Percentiles rank a stretch among this genome's conserved stretches.
phyloP scores from a whole-genome alignment of 805 yeast genomes.

The Torulaspora delbrueckii region DNA sequence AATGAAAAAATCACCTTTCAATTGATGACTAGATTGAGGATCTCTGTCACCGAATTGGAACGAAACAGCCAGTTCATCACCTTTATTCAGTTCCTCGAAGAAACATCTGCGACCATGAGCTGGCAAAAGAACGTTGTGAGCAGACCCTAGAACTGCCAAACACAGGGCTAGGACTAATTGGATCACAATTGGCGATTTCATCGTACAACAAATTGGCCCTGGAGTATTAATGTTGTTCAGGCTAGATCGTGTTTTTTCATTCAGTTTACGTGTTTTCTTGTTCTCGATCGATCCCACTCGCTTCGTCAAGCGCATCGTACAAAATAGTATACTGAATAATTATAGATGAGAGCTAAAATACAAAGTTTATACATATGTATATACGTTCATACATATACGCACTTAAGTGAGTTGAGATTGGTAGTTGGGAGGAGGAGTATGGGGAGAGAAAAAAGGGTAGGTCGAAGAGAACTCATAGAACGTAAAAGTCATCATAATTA shows the following conservation, averaged over 20 bases:
- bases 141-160: conserved; percentile 30
- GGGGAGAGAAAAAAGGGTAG: not conserved
- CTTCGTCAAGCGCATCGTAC: not conserved
- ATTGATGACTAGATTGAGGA: conserved; percentile 61
- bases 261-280: conserved; percentile 13
- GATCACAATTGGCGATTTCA: conserved; percentile 2
- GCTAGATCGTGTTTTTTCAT: not conserved
- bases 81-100: conserved; percentile 72
- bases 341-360: conserved; percentile 17
- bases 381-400: conserved; percentile 9
- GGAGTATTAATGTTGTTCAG: not conserved
- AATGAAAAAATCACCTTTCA: conserved; percentile 62
- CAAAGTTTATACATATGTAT: conserved; percentile 14
- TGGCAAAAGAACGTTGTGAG: conserved; percentile 79
- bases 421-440: not conserved
- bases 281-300: not conserved
- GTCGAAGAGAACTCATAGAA: not conserved
- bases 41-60: conserved; percentile 94
- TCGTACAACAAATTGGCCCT: not conserved
- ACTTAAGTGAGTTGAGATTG: conserved; percentile 3
- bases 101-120: conserved; percentile 85
- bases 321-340: conserved; percentile 4
- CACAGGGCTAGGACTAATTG: conserved; percentile 9
- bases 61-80: conserved; percentile 81
- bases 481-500: not conserved